Conservation (phyloP, 805 yeast species). For the Phaffomyces opuntiae region DNA sequence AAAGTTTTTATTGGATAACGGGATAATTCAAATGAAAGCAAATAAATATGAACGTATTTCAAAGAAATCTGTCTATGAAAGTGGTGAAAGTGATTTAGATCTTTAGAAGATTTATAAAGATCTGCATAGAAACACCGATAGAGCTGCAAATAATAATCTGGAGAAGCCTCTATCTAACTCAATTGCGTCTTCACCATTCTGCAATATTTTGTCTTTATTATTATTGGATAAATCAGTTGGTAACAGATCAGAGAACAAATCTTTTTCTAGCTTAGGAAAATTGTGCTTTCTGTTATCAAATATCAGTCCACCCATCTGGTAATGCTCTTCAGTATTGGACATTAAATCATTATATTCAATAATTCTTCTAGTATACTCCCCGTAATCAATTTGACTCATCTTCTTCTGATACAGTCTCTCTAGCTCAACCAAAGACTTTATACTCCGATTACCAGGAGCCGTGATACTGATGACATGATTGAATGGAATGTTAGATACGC, state of each 20-base stretch:
- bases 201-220: neutral
- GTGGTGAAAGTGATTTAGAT: constrained; percentile 34
- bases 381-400: neutral
- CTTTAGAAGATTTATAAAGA: constrained; percentile 7
- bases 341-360: neutral
- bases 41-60: constrained; percentile 22
- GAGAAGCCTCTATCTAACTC: neutral
- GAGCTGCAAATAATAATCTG: neutral
- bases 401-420: neutral
- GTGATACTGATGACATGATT: neutral
- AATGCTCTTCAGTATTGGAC: neutral
- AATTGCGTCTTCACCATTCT: neutral
- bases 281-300: constrained; percentile 5
- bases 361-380: neutral
- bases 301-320: constrained; percentile 8
- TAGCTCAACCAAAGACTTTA: neutral
- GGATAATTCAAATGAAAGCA: constrained; percentile 29
- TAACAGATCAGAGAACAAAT: no score
- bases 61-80: constrained; percentile 9
- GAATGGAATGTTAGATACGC: neutral
- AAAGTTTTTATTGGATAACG: constrained; percentile 25
- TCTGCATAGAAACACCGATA: constrained; percentile 3
- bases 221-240: neutral
- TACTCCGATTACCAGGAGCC: neutral
- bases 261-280: neutral